Evolutionary conservation across 2,329 filamentous ascomycete genomes (phyloP).

Genomic region (Beauveria medogensis): DNA sequence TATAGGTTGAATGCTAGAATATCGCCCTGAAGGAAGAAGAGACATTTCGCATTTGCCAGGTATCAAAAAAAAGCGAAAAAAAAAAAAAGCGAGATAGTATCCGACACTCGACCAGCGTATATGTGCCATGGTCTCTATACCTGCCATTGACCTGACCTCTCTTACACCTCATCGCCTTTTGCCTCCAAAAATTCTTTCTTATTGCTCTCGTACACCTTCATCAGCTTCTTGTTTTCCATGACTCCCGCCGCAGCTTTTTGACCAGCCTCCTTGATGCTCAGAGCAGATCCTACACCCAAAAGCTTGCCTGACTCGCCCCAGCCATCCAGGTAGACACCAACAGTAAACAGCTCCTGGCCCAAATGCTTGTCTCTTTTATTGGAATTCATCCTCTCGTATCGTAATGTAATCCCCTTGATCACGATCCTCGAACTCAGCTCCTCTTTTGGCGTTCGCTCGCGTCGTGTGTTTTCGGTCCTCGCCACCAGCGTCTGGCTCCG

Average conservation of each 20-base stretch:
- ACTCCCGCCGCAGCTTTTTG: constrained; percentile 57
- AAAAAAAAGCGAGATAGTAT: too few relatives aligned
- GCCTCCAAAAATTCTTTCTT: constrained; percentile 36
- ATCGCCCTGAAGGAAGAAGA: too few relatives aligned
- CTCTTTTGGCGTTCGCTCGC: constrained; percentile 21
- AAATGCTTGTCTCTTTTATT: constrained; percentile 46
- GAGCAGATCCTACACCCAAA: constrained; percentile 55
- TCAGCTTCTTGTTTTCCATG: constrained; percentile 57
- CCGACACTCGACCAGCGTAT: neutral
- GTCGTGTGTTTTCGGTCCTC: constrained; percentile 8
- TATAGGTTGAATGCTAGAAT: too few relatives aligned
- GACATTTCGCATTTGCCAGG: too few relatives aligned
- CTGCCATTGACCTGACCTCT: neutral
- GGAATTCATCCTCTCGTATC: constrained; percentile 49
- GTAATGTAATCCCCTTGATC: constrained; percentile 48
- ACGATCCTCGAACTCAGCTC: constrained; percentile 34
- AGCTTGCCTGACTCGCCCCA: constrained; percentile 57
- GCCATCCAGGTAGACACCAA: constrained; percentile 58
- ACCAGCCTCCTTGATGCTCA: constrained; percentile 62
- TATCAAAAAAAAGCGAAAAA: too few relatives aligned
- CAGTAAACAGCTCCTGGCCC: constrained; percentile 49
- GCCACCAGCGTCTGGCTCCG: constrained; percentile 15
- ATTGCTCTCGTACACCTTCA: constrained; percentile 40
- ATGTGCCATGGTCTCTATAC: neutral
- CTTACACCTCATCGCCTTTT: neutral